Percentiles rank a stretch among this genome's conserved stretches.
These are phyloP conservation scores for Thelephora aurantiotincta DNA, from an alignment of 768 basidiomycete species.

Conservation along the genomic window DNA sequence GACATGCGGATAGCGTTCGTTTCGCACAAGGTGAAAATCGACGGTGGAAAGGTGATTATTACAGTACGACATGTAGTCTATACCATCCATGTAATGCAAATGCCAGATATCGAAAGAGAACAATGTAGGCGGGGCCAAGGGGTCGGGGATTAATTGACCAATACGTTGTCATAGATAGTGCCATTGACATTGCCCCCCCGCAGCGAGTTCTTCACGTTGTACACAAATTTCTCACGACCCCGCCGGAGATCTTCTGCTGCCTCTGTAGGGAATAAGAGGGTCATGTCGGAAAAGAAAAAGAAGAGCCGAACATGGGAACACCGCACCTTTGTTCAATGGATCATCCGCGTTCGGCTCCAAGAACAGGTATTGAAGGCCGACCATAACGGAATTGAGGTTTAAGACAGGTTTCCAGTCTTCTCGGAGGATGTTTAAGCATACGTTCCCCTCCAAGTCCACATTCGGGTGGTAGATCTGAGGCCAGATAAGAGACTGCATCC, in stretches of 20 bases:
- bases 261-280: constrained; percentile 37
- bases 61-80: not conserved
- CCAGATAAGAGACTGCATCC: not conserved
- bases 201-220: constrained; percentile 84
- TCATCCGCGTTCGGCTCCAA: constrained; percentile 98
- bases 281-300: not conserved
- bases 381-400: constrained; percentile 96
- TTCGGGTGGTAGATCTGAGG: constrained; percentile 97
- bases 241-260: constrained; percentile 90
- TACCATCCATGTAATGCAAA: not conserved
- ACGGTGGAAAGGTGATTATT: not conserved
- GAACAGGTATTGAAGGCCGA: constrained; percentile 96
- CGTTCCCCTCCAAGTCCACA: constrained; percentile 94
- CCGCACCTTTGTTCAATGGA: constrained; percentile 90
- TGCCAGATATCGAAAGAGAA: not conserved
- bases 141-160: not conserved
- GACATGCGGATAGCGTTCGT: no score
- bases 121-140: not conserved
- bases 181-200: constrained; percentile 67
- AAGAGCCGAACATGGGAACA: not conserved
- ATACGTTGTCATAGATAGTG: constrained; percentile 67
- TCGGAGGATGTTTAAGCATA: constrained; percentile 94
- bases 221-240: constrained; percentile 70
- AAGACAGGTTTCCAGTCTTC: constrained; percentile 99
- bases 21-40: not conserved